phyloP scores from a whole-genome alignment of 148 eudicot genomes.

The Camellia sinensis region DNA sequence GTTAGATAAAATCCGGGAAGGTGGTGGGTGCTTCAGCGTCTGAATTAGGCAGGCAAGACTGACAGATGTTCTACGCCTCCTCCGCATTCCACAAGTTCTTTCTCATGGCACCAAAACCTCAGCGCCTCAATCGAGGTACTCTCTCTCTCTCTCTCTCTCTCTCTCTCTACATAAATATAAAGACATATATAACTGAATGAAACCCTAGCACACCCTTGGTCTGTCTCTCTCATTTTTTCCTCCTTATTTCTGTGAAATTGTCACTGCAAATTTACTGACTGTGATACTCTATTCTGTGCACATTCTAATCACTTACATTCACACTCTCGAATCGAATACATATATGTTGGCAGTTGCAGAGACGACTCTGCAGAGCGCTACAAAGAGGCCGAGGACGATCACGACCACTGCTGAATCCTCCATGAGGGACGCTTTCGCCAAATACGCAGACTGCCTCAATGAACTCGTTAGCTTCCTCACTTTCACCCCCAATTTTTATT shows the following conservation, averaged over 20 bases:
- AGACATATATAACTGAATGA: background rate
- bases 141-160: conserved; percentile 4
- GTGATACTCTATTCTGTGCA: background rate
- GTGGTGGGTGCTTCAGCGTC: background rate
- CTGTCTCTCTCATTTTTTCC: background rate
- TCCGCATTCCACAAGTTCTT: conserved; percentile 32
- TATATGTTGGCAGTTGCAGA: conserved; percentile 37
- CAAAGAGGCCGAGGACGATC: conserved; percentile 66
- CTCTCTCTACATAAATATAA: background rate
- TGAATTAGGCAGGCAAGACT: background rate
- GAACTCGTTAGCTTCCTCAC: conserved; percentile 42
- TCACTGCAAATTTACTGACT: background rate
- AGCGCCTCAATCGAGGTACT: conserved; percentile 34
- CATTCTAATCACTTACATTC: background rate
- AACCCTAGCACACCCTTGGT: background rate
- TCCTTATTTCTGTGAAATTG: background rate
- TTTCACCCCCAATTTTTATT: background rate
- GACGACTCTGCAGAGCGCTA: conserved; percentile 38
- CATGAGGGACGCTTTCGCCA: conserved; percentile 51
- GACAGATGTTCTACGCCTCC: conserved; percentile 19
- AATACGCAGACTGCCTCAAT: conserved; percentile 76
- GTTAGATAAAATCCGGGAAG: background rate
- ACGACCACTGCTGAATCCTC: conserved; percentile 35
- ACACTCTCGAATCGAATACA: background rate
- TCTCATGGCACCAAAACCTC: conserved; percentile 53